Evolutionary conservation across 306 rosid species (phyloP).

Genomic region (Vachellia pachyceras): DNA sequence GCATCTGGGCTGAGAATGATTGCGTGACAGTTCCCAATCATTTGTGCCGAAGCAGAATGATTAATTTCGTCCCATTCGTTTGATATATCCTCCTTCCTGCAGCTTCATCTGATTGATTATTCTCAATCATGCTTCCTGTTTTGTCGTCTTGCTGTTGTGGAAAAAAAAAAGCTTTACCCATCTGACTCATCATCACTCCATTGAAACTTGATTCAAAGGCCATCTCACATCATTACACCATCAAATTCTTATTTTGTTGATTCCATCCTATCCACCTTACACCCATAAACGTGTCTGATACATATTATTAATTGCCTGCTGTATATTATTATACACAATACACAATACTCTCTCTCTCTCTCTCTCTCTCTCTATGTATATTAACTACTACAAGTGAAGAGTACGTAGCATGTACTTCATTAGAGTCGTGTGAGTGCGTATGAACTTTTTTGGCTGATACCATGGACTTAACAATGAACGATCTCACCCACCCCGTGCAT

Average conservation of each 20-base stretch:
- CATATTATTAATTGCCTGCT: no score
- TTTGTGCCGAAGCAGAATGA: conserved; percentile 45
- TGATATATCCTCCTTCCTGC: not conserved
- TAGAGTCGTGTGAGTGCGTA: no score
- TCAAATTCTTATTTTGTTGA: not conserved
- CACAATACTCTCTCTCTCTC: no score
- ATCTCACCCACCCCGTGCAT: no score
- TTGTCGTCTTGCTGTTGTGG: conserved; percentile 47
- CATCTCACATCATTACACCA: not conserved
- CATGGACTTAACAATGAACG: no score
- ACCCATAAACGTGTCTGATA: no score
- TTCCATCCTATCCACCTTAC: not conserved
- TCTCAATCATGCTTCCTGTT: conserved; percentile 15
- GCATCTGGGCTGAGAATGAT: conserved; percentile 34
- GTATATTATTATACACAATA: no score
- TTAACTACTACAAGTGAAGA: not conserved
- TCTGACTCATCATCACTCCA: conserved; percentile 29
- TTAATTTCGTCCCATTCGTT: conserved; percentile 39
- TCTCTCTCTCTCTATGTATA: no score
- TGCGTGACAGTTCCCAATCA: conserved; percentile 35
- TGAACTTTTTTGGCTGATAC: no score
- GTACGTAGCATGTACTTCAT: no score
- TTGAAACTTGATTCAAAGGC: conserved; percentile 32
- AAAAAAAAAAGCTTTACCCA: conserved; percentile 42
- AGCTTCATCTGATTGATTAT: conserved; percentile 24